Evolutionary conservation across 2,329 filamentous ascomycete genomes (phyloP).

Genomic region (Epichloe hybrida): DNA sequence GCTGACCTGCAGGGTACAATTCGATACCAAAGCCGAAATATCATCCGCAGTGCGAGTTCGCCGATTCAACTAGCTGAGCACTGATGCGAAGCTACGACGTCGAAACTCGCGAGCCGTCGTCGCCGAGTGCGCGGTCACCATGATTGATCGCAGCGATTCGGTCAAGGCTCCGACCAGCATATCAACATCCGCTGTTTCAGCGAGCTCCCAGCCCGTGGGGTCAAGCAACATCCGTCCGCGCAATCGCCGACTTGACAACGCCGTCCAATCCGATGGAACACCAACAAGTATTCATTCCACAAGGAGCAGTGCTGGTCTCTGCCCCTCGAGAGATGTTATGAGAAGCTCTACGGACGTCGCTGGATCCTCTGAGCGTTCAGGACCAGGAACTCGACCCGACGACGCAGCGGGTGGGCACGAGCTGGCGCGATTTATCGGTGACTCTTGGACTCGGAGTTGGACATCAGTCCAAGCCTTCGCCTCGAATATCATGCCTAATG

Average conservation of each 20-base stretch:
- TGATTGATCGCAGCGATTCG: constrained; percentile 21
- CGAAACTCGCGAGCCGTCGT: constrained; percentile 15
- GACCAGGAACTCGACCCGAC: constrained; percentile 9
- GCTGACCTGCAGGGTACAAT: not conserved
- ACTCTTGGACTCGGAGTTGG: constrained; percentile 41
- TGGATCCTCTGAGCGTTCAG: not conserved
- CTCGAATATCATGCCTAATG: constrained; percentile 25
- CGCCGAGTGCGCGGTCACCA: constrained; percentile 22
- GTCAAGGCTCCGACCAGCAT: constrained; percentile 22
- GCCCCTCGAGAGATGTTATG: not conserved
- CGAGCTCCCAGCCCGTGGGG: constrained; percentile 28
- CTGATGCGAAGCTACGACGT: constrained; percentile 20
- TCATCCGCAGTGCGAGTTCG: not conserved
- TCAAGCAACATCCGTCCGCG: constrained; percentile 32
- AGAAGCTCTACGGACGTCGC: not conserved
- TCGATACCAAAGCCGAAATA: not conserved
- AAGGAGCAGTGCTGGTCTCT: not conserved
- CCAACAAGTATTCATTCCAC: constrained; percentile 1
- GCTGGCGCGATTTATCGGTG: constrained; percentile 30
- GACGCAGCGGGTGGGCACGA: constrained; percentile 23
- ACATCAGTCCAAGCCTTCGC: constrained; percentile 41
- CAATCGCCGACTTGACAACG: constrained; percentile 31
- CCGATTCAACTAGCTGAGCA: constrained; percentile 4
- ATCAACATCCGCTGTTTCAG: constrained; percentile 32
- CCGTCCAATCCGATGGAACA: constrained; percentile 16